phyloP scores from a whole-genome alignment of 2,329 filamentous ascomycete species.

The Cryphonectria radicalis region DNA sequence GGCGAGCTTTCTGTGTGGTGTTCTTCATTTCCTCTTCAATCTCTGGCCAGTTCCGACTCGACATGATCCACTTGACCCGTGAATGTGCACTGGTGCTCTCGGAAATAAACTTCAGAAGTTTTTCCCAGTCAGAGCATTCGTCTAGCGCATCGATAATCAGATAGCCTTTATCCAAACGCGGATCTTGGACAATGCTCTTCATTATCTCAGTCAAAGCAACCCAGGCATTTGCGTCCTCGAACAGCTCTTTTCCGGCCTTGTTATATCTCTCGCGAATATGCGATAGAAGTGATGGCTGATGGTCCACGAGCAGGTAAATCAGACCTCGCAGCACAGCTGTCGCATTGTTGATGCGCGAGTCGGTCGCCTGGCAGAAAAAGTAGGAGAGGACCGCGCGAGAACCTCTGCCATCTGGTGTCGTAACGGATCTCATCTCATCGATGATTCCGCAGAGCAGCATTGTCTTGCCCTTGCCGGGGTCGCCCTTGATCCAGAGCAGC shows the following conservation, averaged over 20 bases:
- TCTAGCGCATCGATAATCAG: slow-evolving; percentile 54
- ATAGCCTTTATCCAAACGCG: slow-evolving; percentile 36
- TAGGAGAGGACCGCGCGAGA: slow-evolving; percentile 31
- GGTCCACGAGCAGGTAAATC: slow-evolving; percentile 43
- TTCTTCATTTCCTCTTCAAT: slow-evolving; percentile 41
- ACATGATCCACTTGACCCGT: slow-evolving; percentile 47
- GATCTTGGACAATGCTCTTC: slow-evolving; percentile 44
- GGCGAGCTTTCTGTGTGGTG: slow-evolving; percentile 31
- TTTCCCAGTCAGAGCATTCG: slow-evolving; percentile 44
- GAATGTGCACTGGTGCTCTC: slow-evolving; percentile 31
- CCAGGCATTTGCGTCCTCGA: slow-evolving; percentile 46
- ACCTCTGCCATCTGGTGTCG: background rate
- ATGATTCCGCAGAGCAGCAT: slow-evolving; percentile 40
- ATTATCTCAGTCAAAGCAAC: slow-evolving; percentile 45
- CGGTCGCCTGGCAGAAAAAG: slow-evolving; percentile 50
- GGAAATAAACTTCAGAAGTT: slow-evolving; percentile 44
- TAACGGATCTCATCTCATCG: slow-evolving; percentile 33
- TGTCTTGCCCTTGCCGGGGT: slow-evolving; percentile 43
- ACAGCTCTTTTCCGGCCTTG: slow-evolving; percentile 37
- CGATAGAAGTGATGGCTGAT: slow-evolving; percentile 39
- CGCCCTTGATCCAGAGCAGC: slow-evolving; percentile 42
- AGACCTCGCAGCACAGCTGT: slow-evolving; percentile 48
- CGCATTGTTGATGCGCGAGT: slow-evolving; percentile 43
- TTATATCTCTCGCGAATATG: slow-evolving; percentile 42
- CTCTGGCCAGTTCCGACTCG: slow-evolving; percentile 45